Percentiles rank a stretch among this genome's conserved stretches.
phyloP scores from a whole-genome alignment of 2,329 filamentous ascomycete species.

The Annulohypoxylon truncatum region DNA sequence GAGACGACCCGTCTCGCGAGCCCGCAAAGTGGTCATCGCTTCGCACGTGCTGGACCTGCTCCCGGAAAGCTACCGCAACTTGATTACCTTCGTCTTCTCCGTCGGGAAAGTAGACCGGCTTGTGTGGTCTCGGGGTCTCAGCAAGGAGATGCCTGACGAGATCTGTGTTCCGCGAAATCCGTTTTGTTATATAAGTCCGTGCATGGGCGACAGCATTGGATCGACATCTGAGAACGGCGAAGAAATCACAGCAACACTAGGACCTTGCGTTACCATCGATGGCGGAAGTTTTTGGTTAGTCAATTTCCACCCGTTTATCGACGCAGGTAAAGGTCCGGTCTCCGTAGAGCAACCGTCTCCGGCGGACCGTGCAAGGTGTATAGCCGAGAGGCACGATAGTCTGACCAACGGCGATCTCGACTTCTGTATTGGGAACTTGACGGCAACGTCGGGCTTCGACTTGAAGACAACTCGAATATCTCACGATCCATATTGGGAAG shows the following conservation, averaged over 20 bases:
- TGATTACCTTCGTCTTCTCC: constrained; percentile 54
- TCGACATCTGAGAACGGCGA: constrained; percentile 47
- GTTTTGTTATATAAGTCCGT: constrained; percentile 56
- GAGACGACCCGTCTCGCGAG: constrained; percentile 49
- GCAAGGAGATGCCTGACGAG: constrained; percentile 54
- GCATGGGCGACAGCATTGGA: constrained; percentile 61
- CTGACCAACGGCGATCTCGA: constrained; percentile 44
- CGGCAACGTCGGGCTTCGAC: constrained; percentile 56
- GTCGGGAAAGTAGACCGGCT: constrained; percentile 53
- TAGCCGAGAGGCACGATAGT: constrained; percentile 53
- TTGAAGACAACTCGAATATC: constrained; percentile 58
- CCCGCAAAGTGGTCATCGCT: constrained; percentile 54
- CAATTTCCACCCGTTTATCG: constrained; percentile 59
- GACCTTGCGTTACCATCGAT: constrained; percentile 54
- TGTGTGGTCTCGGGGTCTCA: constrained; percentile 56
- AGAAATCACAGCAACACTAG: constrained; percentile 57
- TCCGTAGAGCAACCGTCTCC: constrained; percentile 57
- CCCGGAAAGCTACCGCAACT: constrained; percentile 48
- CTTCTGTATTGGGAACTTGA: constrained; percentile 53
- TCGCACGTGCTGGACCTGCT: constrained; percentile 57
- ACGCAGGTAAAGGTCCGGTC: constrained; percentile 50
- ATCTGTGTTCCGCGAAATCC: constrained; percentile 57
- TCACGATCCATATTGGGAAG: constrained; percentile 60
- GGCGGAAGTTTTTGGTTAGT: constrained; percentile 57
- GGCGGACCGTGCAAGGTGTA: constrained; percentile 54